Conservation (phyloP, 169 alveolate genomes). For the Theileria orientalis region DNA sequence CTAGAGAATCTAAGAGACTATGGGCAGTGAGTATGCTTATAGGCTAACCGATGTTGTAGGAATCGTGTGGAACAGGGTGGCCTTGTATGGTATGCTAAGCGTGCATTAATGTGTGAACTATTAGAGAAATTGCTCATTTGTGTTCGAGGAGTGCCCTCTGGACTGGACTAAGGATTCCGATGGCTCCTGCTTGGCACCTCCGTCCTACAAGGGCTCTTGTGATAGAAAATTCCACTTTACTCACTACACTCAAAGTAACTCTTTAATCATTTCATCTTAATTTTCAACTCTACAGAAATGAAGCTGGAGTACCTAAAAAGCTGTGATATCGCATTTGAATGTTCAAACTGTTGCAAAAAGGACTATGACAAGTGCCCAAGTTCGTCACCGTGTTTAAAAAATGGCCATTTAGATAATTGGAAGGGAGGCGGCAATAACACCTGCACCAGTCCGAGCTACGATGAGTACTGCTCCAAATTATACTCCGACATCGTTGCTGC, state of each 20-base stretch:
- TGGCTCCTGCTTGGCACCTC: slow-evolving; percentile 57
- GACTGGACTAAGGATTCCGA: slow-evolving; percentile 47
- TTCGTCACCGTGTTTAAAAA: background rate
- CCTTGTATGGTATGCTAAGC: slow-evolving; percentile 40
- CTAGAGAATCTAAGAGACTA: slow-evolving; percentile 43
- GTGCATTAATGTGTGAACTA: background rate
- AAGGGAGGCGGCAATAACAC: slow-evolving; percentile 28
- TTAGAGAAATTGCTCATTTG: slow-evolving; percentile 44
- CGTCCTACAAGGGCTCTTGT: slow-evolving; percentile 60
- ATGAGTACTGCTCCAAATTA: slow-evolving; percentile 7
- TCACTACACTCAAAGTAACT: slow-evolving; percentile 56
- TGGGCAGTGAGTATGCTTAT: slow-evolving; percentile 41
- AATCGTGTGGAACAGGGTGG: slow-evolving; percentile 62
- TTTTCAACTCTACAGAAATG: slow-evolving; percentile 30
- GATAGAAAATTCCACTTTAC: slow-evolving; percentile 38
- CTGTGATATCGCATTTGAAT: slow-evolving; percentile 63
- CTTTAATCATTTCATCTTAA: background rate
- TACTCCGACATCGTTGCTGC: slow-evolving; percentile 7
- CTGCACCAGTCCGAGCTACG: slow-evolving; percentile 33
- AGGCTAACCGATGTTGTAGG: background rate
- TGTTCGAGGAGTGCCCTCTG: slow-evolving; percentile 56
- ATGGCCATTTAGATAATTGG: slow-evolving; percentile 48
- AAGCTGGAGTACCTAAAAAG: slow-evolving; percentile 18
- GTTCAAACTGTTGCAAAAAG: slow-evolving; percentile 29
- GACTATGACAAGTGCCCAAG: slow-evolving; percentile 56